Conservation (phyloP, 495 filamentous ascomycete genomes). For the Trichoderma parareesei region DNA sequence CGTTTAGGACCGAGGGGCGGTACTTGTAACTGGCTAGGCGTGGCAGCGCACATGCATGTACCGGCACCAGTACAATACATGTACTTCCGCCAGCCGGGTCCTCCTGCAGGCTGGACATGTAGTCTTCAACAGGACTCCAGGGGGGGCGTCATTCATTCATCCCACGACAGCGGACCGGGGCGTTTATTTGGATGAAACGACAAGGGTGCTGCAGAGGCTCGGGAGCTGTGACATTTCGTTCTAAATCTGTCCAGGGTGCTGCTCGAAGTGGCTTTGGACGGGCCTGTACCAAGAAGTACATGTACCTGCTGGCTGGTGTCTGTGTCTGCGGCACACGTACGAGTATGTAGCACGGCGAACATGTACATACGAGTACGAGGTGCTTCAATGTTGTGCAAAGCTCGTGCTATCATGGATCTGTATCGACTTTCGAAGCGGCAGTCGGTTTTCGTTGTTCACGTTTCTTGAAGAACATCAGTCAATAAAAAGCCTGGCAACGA, state of each 20-base stretch:
- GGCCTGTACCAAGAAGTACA: not conserved
- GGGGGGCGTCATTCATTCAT: not conserved
- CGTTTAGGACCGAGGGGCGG: too few species aligned
- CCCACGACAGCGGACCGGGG: not conserved
- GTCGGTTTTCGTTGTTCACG: too few species aligned
- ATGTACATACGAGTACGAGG: not conserved
- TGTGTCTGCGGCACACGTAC: not conserved
- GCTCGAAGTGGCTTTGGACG: not conserved
- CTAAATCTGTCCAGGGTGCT: not conserved
- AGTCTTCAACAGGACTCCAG: not conserved
- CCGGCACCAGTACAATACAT: too few species aligned
- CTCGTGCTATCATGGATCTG: too few species aligned
- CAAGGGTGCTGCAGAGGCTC: not conserved
- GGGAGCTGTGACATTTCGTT: not conserved
- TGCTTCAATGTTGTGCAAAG: too few species aligned
- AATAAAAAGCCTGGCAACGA: too few species aligned
- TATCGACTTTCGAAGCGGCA: too few species aligned
- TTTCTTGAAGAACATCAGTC: too few species aligned
- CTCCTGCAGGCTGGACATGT: not conserved
- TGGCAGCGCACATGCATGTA: too few species aligned
- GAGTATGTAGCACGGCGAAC: not conserved
- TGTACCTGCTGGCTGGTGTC: not conserved
- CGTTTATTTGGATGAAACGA: conserved; percentile 6
- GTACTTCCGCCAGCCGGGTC: too few species aligned
- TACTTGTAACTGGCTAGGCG: too few species aligned